A percentile compares a stretch with the other conserved stretches of the same genome.
These are phyloP conservation scores for Yamadazyma dushanensis DNA, from an alignment of 1,139 yeast genomes.

Conservation along the genomic window DNA sequence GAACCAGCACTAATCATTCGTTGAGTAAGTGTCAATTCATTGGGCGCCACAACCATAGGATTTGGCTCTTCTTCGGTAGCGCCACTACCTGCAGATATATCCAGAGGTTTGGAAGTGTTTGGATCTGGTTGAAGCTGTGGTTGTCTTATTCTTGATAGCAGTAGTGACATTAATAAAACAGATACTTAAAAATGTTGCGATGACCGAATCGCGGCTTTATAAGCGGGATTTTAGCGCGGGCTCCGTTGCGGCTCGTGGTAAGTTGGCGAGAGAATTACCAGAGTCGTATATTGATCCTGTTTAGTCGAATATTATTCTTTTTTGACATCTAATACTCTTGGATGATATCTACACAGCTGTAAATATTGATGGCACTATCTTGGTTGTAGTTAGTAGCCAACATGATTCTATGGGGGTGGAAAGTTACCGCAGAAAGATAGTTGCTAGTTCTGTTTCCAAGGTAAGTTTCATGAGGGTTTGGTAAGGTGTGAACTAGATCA, in stretches of 20 bases:
- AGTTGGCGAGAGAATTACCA: no score
- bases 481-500: conserved; percentile 61
- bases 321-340: conserved; percentile 30
- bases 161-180: not conserved
- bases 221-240: no score
- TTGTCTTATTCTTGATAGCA: conserved; percentile 1
- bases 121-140: not conserved
- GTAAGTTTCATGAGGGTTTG: conserved; percentile 51
- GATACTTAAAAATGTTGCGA: not conserved
- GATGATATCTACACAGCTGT: conserved; percentile 43
- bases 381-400: conserved; percentile 84
- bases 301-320: not conserved
- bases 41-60: not conserved
- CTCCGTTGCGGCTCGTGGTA: no score
- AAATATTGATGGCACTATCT: conserved; percentile 71
- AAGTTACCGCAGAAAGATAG: conserved; percentile 64
- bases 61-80: not conserved
- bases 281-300: no score
- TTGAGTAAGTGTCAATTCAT: conserved; percentile 45
- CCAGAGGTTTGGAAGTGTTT: not conserved
- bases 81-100: not conserved
- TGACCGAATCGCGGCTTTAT: conserved; percentile 1
- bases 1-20: conserved; percentile 88
- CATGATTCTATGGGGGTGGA: conserved; percentile 96
- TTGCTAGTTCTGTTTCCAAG: conserved; percentile 46